Evolutionary conservation across 1,284 basidiomycete species (phyloP), one percentile per base, ranked within the genome.

Genomic region (Microbotryomycetes sp.): DNA sequence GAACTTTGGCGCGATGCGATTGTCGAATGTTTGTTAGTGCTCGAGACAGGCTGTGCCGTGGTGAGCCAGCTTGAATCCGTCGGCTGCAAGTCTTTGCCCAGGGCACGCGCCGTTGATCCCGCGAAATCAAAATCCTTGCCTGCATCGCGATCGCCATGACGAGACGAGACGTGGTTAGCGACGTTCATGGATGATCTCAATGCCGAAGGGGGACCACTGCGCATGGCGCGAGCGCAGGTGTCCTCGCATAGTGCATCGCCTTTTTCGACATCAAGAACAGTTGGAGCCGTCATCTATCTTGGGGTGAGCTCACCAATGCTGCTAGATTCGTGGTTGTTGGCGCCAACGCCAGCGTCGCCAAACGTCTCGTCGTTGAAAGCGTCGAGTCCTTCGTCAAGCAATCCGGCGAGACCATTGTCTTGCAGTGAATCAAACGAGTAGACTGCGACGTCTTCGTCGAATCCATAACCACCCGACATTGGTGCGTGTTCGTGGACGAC

Each of bases 291-390:
- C n/a, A n/a, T n/a, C n/a, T n/a, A n/a, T n/a, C n/a, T n/a, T n/a
- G n/a, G n/a, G n/a, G n/a, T n/a, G n/a, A n/a, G n/a, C n/a, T n/a
- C n/a, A n/a, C n/a, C 84, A 50, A 78, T 71, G 46, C 79, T 82
- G 47, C 92, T 92, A 77, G 96, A 96, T 2, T 93, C 96, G 79
- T 93, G 90, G 73, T 92, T 89, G 30, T 45, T 54, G 29, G 46
- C 56, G 52, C 46, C 72, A 26, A 69, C 67, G 49, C 70, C 71
- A 31, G 59, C 72, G 47, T 78, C 82, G 45, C 93, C 94, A 78
- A 98, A 98, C 1, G 94, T 98, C 79, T 96, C 92, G 74, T 96
- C 90, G 76, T 97, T 96, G 70, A 92, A 75, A 67, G 92, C 91
- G 79, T 96, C 92, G 54, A 85, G 85, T 45, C 85, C 86, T 76